Evolutionary conservation across 2,329 filamentous ascomycete species (phyloP).

Genomic region (Leptodontidium sp.): DNA sequence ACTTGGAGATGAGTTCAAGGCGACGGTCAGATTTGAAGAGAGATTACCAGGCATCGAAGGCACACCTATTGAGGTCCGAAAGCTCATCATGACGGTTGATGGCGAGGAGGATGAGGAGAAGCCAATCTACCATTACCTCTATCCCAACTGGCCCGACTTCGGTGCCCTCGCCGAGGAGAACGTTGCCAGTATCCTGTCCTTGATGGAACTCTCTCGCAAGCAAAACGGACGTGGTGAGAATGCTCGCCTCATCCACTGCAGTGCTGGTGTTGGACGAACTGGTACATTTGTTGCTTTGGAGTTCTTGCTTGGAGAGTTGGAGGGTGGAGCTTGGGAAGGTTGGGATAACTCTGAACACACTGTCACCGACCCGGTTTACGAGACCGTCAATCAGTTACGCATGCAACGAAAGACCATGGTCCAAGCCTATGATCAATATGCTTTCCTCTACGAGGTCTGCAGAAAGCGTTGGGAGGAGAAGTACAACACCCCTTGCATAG

Average conservation of each 20-base stretch:
- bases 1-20: constrained; percentile 72
- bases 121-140: constrained; percentile 83
- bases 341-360: constrained; percentile 46
- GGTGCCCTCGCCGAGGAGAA: constrained; percentile 77
- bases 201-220: constrained; percentile 72
- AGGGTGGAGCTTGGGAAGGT: constrained; percentile 65
- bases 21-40: constrained; percentile 68
- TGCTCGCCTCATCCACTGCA: constrained; percentile 86
- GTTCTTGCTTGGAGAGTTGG: constrained; percentile 83
- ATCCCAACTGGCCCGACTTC: constrained; percentile 90
- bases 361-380: constrained; percentile 73
- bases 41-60: constrained; percentile 60
- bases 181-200: constrained; percentile 70
- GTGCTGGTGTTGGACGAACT: constrained; percentile 90
- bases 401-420: constrained; percentile 96
- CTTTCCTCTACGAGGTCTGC: constrained; percentile 89
- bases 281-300: constrained; percentile 98
- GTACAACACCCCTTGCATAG: constrained; percentile 51
- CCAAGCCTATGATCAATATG: constrained; percentile 83
- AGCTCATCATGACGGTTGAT: constrained; percentile 64
- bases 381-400: constrained; percentile 81
- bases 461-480: constrained; percentile 76
- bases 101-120: constrained; percentile 60
- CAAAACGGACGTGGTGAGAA: constrained; percentile 65
- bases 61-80: constrained; percentile 76